Evolutionary conservation across 306 rosid species (phyloP), one percentile per base, ranked within the genome.

Genomic region (Bauhinia variegata): DNA sequence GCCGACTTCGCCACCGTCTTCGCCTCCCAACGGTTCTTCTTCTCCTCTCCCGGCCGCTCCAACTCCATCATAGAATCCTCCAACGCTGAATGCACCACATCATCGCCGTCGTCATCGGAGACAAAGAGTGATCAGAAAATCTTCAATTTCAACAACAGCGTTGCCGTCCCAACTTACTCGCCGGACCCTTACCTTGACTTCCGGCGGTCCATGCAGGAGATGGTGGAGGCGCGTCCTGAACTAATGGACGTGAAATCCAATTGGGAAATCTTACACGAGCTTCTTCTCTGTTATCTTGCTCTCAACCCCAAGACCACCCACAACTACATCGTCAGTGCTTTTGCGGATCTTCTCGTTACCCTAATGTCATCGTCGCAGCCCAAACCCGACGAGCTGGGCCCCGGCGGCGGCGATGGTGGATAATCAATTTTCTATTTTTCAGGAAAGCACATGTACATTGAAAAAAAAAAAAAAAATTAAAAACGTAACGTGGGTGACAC

Each of bases 121-220:
- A 13, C 38, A 0, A 8, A 50, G n/a, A 17, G 39, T 50, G 48
- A 41, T 16, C 67, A 75, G 5, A 38, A 50, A 61, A 75, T 68
- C 37, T 55, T 89, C 72, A 82, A 66, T 33, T 55, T 89, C 72
- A 82, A 60, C 11, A 83, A 85, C 12, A 84, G 95, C 62, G 84
- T 86, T 72, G 96, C 87, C 6, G 87, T 95, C 34, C 86, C 90
- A 0, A 95, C 90, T 0, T 75, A 76, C 77, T 95, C 99, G 1
- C 96, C 97, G 6, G 95, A 95, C 47, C 99, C 99, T 0, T 95
- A 85, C 41, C 30, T 36, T 39, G 99, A 95, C 80, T 95, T 95
- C 75, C 82, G 97, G 7, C 76, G 70, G 7, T 95, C 99, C 32
- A 95, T 95, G 99, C 86, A 83, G 61, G 99, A 95, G 82, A 95